Base-by-base conservation (phyloP, 441 rosid genomes). In the Croton laevigatus region DNA sequence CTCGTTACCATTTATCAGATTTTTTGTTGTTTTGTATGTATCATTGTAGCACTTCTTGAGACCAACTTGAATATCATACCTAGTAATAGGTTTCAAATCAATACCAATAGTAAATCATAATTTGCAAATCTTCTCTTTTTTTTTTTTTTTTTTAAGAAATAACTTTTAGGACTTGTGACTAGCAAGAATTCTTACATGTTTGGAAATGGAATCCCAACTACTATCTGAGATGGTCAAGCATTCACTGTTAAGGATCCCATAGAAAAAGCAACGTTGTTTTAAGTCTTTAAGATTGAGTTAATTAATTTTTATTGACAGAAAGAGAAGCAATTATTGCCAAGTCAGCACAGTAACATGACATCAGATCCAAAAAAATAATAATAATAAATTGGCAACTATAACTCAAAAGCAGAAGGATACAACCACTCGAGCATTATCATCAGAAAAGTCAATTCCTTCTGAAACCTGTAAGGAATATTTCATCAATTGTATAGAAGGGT, bases 121-220 rank as follows among this genome's bases (percentile, higher is more conserved):
- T n/a, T 5, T 37, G 42, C 8, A 53, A 22, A 2, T 27, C 32
- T 27, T 73, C 51, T 63, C 37, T 20, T 20, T 37, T 13, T 36
- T 48, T 70, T 23, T 73, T 45, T 63, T 37, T 22, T 14, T 32
- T 16, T 36, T 49, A 65, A 27, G 51, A 38, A 71, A 67, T 27
- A 27, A 12, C 49, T 52, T 68, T 32, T 12, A 32, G 59, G 62
- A 32, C 4, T 53, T 73, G 62, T 36, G 52, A 27, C 5, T 52
- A 71, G 62, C 27, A 54, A 66, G 78, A 73, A 60, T 48, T 66
- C 97, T 81, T 83, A 96, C 99, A 87, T 73, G 81, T 93, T 96
- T 72, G 99, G 99, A 81, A 93, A 96, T 66, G 99, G 99, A 78
- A 96, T 91, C 77, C 99, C 99, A 79, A 96, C 89, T 71, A 89